phyloP scores from a whole-genome alignment of 148 eudicot species.

The Pharnaceum exiguum region DNA sequence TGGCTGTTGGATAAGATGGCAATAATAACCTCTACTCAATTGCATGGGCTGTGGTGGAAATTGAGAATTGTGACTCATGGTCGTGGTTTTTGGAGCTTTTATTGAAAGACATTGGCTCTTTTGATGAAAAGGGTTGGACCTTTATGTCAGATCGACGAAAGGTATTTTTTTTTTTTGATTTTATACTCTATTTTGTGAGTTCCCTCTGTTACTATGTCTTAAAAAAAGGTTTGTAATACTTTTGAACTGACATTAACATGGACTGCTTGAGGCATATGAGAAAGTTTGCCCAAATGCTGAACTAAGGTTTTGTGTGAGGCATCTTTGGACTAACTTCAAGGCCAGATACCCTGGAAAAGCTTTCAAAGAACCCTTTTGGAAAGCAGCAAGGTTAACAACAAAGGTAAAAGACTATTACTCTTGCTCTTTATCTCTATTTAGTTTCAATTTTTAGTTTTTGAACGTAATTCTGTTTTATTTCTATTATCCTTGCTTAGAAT shows the following conservation, averaged over 20 bases:
- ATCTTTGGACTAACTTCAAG: neutral
- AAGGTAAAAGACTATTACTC: too few relatives aligned
- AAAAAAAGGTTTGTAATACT: too few relatives aligned
- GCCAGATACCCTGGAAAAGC: neutral
- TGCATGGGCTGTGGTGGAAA: neutral
- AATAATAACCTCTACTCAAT: constrained; percentile 6
- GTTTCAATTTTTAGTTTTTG: too few relatives aligned
- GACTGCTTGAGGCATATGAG: too few relatives aligned
- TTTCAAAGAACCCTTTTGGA: neutral
- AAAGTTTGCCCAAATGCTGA: too few relatives aligned
- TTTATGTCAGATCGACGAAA: constrained; percentile 3
- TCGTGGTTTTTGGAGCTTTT: neutral
- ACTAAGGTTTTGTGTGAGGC: neutral
- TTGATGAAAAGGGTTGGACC: neutral
- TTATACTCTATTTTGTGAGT: neutral
- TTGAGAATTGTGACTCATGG: neutral
- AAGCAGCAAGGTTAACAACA: neutral
- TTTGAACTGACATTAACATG: too few relatives aligned
- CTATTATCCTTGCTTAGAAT: too few relatives aligned
- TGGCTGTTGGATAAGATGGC: neutral
- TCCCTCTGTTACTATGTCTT: too few relatives aligned
- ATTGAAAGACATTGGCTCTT: neutral
- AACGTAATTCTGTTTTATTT: too few relatives aligned
- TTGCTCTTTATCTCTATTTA: too few relatives aligned
- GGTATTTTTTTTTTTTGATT: neutral